phyloP scores from a whole-genome alignment of 1,284 basidiomycete genomes.

The Boletus nobilissimus region DNA sequence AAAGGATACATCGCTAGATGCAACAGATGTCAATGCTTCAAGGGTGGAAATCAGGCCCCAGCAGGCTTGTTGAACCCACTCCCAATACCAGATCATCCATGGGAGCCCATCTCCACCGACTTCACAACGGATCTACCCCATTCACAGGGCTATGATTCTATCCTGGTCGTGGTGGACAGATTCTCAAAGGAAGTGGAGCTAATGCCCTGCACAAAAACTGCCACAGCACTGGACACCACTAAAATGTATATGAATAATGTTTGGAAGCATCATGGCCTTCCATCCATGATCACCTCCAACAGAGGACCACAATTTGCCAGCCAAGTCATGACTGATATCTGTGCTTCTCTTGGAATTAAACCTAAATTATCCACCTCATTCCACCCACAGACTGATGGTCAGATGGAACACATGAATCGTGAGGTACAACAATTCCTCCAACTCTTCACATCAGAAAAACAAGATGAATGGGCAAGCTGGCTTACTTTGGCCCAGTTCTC shows the following conservation, averaged over 20 bases:
- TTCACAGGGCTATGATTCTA: too few relatives aligned
- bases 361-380: neutral
- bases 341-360: fast-evolving
- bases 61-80: too few relatives aligned
- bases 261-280: neutral
- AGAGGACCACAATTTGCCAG: neutral
- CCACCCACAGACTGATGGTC: neutral
- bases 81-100: too few relatives aligned
- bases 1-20: too few relatives aligned
- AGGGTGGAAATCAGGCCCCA: too few relatives aligned
- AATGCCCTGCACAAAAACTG: too few relatives aligned
- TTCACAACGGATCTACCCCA: too few relatives aligned
- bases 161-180: too few relatives aligned
- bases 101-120: too few relatives aligned
- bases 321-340: neutral
- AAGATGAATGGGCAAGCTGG: neutral
- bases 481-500: neutral
- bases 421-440: neutral
- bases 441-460: neutral
- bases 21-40: too few relatives aligned
- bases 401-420: neutral
- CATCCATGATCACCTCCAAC: neutral
- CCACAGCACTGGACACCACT: too few relatives aligned
- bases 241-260: neutral
- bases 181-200: too few relatives aligned